Evolutionary conservation across 2,329 filamentous ascomycete genomes (phyloP), one percentile per base, ranked within the genome.

Genomic region (Aureobasidium sp.): DNA sequence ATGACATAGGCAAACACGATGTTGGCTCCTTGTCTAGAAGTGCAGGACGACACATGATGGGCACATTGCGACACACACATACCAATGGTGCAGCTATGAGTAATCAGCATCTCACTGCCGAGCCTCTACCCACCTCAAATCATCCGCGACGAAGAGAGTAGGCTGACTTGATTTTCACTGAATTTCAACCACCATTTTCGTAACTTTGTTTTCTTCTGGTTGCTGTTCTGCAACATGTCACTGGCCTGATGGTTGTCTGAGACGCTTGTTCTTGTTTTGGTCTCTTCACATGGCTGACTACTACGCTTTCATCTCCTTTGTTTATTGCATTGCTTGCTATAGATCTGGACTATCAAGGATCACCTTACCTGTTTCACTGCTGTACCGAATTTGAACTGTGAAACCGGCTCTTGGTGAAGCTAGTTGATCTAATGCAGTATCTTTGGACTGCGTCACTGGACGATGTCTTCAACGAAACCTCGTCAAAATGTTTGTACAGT

Each of bases 1-100:
- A 40, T 17, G 12, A 27, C 24, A 40, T 68, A 78, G 79, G 79
- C 52, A 79, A 78, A 72, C 79, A 82, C 65, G 78, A 81, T 64
- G 79, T 82, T 40, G 79, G 75, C 31, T 76, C 77, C 27, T 70
- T 81, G 37, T 71, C 70, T 47, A 65, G 66, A 33, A 58, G 37
- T 24, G 11, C 50, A 19, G 45, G 61, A 52, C 61, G 56, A 52
- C 47, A 53, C 24, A 31, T 33, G 39, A 53, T 54, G 48, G 49
- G 48, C 24, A 48, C 54, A 19, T n/a, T 58, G 31, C 54, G 54
- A 39, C 48, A 61, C 40, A 48, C 49, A 6, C 60, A 61, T 50
- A 45, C 53, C 11, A 57, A 57, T 35, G 53, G 53, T 24, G 40
- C 53, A 12, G 27, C 53, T 22, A 44, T 17, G n/a, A 57, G 53